Conservation (phyloP, 495 filamentous ascomycete species). For the Tuber indicum region DNA sequence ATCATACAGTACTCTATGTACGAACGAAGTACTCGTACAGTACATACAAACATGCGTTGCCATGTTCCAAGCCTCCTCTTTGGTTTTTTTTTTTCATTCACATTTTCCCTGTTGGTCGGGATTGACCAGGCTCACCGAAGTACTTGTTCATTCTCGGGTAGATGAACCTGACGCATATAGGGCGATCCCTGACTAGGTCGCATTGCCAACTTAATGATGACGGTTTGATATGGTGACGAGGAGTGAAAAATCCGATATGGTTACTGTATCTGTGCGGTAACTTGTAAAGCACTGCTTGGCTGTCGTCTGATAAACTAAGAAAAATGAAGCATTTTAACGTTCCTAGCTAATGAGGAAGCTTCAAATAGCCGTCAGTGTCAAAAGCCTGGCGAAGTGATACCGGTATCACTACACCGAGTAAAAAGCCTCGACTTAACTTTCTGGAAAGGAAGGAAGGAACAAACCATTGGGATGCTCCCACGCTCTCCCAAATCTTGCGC, state of each 20-base stretch:
- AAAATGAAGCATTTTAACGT: background rate
- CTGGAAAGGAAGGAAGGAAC: background rate
- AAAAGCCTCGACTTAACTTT: background rate
- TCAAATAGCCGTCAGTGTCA: background rate
- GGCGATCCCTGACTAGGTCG: background rate
- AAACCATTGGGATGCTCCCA: conserved; percentile 6
- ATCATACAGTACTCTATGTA: background rate
- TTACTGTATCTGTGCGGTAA: background rate
- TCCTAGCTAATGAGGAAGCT: background rate
- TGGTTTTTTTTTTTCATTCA: background rate
- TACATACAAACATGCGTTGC: background rate
- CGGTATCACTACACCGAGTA: conserved; percentile 3
- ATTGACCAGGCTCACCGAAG: background rate
- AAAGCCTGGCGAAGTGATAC: background rate
- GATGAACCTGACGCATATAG: conserved; percentile 2
- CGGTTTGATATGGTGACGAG: background rate
- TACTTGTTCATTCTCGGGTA: background rate
- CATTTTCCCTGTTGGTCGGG: background rate
- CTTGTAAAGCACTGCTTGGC: conserved; percentile 3
- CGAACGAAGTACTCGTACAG: background rate
- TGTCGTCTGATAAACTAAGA: background rate
- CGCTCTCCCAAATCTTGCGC: background rate
- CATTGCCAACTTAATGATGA: background rate
- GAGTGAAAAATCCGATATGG: background rate
- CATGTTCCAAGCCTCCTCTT: background rate